Conservation (phyloP, 2,329 filamentous ascomycete species). For the Juglanconis sp. region DNA sequence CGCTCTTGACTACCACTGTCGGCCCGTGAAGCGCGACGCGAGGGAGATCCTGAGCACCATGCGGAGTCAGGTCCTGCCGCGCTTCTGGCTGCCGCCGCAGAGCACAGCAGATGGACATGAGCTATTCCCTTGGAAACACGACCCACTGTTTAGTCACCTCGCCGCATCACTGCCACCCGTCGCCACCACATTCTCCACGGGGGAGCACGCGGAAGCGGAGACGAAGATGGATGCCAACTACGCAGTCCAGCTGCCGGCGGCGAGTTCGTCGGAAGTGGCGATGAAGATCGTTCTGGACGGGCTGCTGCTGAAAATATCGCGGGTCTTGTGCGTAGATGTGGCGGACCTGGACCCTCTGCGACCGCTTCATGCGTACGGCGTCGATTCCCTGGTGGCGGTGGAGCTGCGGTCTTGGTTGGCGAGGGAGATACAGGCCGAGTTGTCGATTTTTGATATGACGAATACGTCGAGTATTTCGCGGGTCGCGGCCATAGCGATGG, state of each 20-base stretch:
- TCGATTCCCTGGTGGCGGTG: slow-evolving; percentile 27
- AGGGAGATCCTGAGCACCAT: not conserved
- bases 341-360: slow-evolving; percentile 21
- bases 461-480: no score
- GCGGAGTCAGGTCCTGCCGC: slow-evolving; percentile 24
- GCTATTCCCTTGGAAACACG: slow-evolving; percentile 21
- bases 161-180: not conserved
- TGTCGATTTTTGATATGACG: slow-evolving; percentile 25
- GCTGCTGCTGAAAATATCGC: slow-evolving; percentile 24
- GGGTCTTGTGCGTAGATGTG: slow-evolving; percentile 23
- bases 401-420: slow-evolving; percentile 24
- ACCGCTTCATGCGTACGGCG: slow-evolving; percentile 23
- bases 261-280: slow-evolving; percentile 22
- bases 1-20: slow-evolving; percentile 25
- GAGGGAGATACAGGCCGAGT: slow-evolving; percentile 24
- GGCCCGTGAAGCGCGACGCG: not conserved
- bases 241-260: slow-evolving; percentile 20
- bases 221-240: slow-evolving; percentile 8
- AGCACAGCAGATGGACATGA: slow-evolving; percentile 22
- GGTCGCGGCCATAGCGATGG: no score
- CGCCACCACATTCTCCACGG: not conserved
- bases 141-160: slow-evolving; percentile 25
- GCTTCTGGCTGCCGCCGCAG: slow-evolving; percentile 24
- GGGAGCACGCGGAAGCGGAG: not conserved
- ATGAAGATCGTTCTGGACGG: slow-evolving; percentile 24